phyloP scores from a whole-genome alignment of 371 early-diverging fungal genomes.

The Massospora cicadina region DNA sequence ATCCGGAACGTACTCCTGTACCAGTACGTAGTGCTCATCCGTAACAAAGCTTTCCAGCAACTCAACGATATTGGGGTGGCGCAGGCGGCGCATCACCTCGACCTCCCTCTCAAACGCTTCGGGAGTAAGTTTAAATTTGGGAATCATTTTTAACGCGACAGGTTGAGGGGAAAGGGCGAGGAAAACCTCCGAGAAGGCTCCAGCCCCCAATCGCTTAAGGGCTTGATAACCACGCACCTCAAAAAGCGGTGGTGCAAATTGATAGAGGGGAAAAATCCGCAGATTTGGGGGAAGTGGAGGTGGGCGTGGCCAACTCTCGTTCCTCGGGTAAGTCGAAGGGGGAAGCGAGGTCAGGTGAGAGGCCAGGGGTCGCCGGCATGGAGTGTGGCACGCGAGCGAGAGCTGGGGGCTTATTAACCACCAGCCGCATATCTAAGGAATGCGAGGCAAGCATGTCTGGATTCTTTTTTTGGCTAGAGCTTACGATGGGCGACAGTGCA shows the following conservation, averaged over 20 bases:
- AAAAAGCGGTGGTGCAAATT: not conserved
- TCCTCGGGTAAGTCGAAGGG: not conserved
- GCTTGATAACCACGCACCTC: not conserved
- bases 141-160: not conserved
- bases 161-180: not conserved
- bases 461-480: not conserved
- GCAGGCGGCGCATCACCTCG: slow-evolving; percentile 17
- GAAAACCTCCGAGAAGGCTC: not conserved
- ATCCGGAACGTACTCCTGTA: slow-evolving; percentile 41
- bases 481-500: not conserved
- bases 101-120: not conserved
- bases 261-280: not conserved
- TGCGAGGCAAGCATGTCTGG: not conserved
- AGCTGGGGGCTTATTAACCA: not conserved
- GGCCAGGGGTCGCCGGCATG: slow-evolving; percentile 8
- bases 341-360: not conserved
- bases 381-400: not conserved
- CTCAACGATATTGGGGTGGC: slow-evolving; percentile 44
- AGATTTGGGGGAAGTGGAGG: not conserved
- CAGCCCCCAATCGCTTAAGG: not conserved
- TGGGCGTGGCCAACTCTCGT: not conserved
- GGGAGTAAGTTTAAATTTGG: not conserved
- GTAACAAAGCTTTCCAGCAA: slow-evolving; percentile 52
- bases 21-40: slow-evolving; percentile 33
- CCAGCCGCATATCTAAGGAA: not conserved